phyloP scores from a whole-genome alignment of 192 early-diverging fungal genomes.

The Coemansia biformis region DNA sequence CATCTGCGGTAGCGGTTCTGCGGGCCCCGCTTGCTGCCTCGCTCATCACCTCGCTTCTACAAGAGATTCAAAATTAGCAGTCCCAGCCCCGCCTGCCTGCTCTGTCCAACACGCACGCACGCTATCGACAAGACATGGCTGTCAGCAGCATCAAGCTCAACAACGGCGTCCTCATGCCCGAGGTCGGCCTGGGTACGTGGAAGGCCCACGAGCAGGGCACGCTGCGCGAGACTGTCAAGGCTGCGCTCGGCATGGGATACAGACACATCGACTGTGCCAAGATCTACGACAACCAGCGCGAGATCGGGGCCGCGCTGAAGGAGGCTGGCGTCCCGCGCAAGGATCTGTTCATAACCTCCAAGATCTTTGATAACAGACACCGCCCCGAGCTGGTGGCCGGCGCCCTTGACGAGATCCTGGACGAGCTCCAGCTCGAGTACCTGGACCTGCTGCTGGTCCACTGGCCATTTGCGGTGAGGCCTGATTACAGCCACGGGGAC shows the following conservation, averaged over 20 bases:
- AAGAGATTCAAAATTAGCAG: too few relatives aligned
- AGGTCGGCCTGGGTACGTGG: constrained; percentile 64
- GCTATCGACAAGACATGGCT: too few relatives aligned
- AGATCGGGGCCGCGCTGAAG: constrained; percentile 70
- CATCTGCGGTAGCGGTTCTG: too few relatives aligned
- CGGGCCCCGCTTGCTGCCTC: too few relatives aligned
- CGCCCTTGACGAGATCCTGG: constrained; percentile 60
- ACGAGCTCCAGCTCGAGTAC: constrained; percentile 66
- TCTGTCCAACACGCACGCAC: too few relatives aligned
- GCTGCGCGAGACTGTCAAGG: constrained; percentile 55
- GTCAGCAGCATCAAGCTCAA: constrained; percentile 52
- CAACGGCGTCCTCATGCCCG: constrained; percentile 61
- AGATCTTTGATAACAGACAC: constrained; percentile 66
- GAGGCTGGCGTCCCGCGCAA: constrained; percentile 59
- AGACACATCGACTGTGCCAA: constrained; percentile 67
- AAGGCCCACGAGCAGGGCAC: constrained; percentile 52
- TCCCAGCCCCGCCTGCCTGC: too few relatives aligned
- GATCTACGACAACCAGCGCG: constrained; percentile 70
- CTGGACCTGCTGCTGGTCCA: constrained; percentile 82
- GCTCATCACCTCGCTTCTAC: too few relatives aligned
- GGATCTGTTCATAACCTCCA: constrained; percentile 75
- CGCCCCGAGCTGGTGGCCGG: constrained; percentile 56
- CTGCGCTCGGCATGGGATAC: constrained; percentile 63
- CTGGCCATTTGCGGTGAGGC: constrained; percentile 68
- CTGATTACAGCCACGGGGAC: constrained; percentile 18